Base-by-base conservation (phyloP, 1,139 yeast genomes). In the Protomyces inundatus region DNA sequence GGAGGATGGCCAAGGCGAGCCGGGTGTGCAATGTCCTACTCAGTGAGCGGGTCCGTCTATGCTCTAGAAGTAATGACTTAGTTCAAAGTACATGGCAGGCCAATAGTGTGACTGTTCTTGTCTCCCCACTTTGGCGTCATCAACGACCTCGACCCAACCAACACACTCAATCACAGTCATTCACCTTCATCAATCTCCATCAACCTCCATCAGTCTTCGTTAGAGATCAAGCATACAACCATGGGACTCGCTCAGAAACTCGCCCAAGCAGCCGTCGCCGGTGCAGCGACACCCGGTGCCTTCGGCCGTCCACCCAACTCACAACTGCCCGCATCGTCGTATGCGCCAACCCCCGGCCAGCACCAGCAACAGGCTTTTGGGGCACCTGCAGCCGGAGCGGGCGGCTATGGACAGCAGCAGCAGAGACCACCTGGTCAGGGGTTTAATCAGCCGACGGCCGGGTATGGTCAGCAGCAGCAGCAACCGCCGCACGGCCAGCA, bases 401-500 rank as follows among this genome's bases (percentile, higher is more conserved):
- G 35, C 3, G 61, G 54, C 10, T 32, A 33, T 16, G 42, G 42
- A n/a, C 60, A 45, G 60, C 51, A 16, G 35, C 42, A 36, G 40
- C 55, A 52, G 12, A 35, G 55, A 12, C 61, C 61, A 9, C 50
- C 55, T 14, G 52, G 35, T 2, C 56, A 58, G 40, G 42, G 50
- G 7, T 45, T 36, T 23, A n/a, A 35, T 50, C 45, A 39, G 1
- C 60, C 34, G 35, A 12, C 60, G 33, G 48, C 60, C 16, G 35
- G 36, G 16, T 55, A 55, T 40, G 61, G 61, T 7, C 55, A 48
- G 37, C 14, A 35, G 12, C 48, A 45, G 2, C 51, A 51, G 34
- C 58, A 55, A 39, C 58, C 42, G 10, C 39, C 37, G 40, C 54
- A 46, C n/a, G 62, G 62, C 3, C 62, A 58, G 23, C 71, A 48